These are phyloP conservation scores for Beauveria sp. DNA, from an alignment of 2,329 filamentous ascomycete species.

Conservation along the genomic window DNA sequence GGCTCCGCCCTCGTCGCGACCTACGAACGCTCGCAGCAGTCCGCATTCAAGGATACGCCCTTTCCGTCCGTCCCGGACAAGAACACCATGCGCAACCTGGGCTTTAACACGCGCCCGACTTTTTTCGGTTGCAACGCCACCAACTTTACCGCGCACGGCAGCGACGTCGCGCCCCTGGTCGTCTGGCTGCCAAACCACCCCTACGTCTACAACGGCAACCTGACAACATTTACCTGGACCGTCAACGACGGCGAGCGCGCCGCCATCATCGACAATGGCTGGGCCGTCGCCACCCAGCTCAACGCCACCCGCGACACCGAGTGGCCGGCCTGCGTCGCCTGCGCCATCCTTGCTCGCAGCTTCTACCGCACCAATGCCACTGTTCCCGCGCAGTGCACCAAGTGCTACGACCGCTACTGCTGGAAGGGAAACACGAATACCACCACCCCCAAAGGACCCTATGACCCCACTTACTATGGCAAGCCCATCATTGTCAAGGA, in stretches of 20 bases:
- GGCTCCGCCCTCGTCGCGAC: slow-evolving; percentile 68
- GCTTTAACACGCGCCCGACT: slow-evolving; percentile 64
- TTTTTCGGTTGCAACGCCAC: slow-evolving; percentile 72
- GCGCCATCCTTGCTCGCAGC: slow-evolving; percentile 67
- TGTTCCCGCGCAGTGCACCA: slow-evolving; percentile 59
- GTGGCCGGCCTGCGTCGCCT: slow-evolving; percentile 75
- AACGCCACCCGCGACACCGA: slow-evolving; percentile 63
- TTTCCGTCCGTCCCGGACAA: slow-evolving; percentile 67
- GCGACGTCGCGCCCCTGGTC: slow-evolving; percentile 49
- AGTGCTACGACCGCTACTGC: slow-evolving; percentile 73
- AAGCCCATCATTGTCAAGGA: slow-evolving; percentile 11
- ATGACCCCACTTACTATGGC: slow-evolving; percentile 28
- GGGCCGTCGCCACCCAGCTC: slow-evolving; percentile 67
- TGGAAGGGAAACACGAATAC: slow-evolving; percentile 63
- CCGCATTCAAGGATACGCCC: slow-evolving; percentile 48
- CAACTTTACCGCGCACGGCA: slow-evolving; percentile 38
- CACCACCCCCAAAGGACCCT: slow-evolving; percentile 23
- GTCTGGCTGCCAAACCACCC: slow-evolving; percentile 80
- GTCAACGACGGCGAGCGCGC: slow-evolving; percentile 61
- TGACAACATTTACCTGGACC: slow-evolving; percentile 59
- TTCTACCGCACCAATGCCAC: slow-evolving; percentile 56
- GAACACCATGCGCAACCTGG: slow-evolving; percentile 69
- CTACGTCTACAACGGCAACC: slow-evolving; percentile 64
- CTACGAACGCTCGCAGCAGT: slow-evolving; percentile 56
- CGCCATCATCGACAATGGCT: slow-evolving; percentile 72